These are phyloP conservation scores for Cercospora berteroae DNA, from an alignment of 2,329 filamentous ascomycete genomes.

Conservation along the genomic window DNA sequence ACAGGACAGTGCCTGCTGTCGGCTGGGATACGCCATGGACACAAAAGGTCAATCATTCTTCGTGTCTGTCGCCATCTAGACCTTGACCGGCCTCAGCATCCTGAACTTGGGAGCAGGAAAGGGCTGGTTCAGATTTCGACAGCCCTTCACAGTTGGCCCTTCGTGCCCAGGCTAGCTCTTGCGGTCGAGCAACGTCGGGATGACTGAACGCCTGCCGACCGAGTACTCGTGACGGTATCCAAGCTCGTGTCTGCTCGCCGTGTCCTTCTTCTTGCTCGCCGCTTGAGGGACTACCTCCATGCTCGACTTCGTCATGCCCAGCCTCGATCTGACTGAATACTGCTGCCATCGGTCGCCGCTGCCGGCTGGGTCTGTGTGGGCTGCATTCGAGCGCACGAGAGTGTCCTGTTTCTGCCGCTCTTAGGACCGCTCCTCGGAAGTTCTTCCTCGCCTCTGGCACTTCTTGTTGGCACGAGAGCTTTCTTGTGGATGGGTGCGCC, in stretches of 20 bases:
- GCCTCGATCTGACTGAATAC: background rate
- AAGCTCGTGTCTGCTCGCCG: background rate
- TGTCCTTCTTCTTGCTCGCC: background rate
- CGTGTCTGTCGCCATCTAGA: background rate
- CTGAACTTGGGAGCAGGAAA: background rate
- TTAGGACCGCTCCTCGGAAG: background rate
- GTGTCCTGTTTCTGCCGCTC: background rate
- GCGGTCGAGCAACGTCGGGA: background rate
- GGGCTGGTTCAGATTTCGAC: background rate
- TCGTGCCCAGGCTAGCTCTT: background rate
- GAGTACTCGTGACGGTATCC: background rate
- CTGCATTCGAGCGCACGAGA: background rate
- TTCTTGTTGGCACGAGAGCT: background rate
- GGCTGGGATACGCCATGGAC: background rate
- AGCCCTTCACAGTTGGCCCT: background rate
- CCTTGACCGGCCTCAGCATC: background rate
- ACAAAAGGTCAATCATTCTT: background rate
- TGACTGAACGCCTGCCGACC: background rate
- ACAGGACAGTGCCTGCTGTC: background rate
- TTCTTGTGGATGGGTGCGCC: background rate
- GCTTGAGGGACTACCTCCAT: background rate
- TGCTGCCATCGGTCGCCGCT: background rate
- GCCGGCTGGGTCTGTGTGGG: background rate
- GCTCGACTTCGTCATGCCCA: background rate
- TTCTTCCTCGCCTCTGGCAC: background rate